Percentiles rank a stretch among this genome's conserved stretches.
These are phyloP conservation scores for Fraxinus cuspidata DNA, from an alignment of 257 asterid genomes.

Conservation along the genomic window DNA sequence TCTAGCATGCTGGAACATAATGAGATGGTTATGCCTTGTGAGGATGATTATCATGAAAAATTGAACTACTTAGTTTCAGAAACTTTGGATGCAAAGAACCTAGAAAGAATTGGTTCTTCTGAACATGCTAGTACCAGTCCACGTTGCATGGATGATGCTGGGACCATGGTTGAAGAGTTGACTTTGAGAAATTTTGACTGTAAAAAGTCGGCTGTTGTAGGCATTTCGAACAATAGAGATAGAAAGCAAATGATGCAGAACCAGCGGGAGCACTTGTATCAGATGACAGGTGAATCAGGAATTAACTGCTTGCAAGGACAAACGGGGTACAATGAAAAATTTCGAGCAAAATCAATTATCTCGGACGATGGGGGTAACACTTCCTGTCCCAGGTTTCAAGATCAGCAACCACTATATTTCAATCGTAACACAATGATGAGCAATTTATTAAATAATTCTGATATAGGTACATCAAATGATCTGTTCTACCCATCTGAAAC, in stretches of 20 bases:
- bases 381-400: conserved; percentile 52
- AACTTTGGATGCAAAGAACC: conserved; percentile 51
- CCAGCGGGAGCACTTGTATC: conserved; percentile 67
- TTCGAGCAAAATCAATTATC: conserved; percentile 43
- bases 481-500: conserved; percentile 55
- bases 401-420: conserved; percentile 34
- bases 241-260: conserved; percentile 42
- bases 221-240: conserved; percentile 56
- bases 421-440: conserved; percentile 31
- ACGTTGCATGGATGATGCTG: conserved; percentile 66
- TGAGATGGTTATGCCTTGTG: conserved; percentile 65
- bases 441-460: conserved; percentile 37
- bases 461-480: conserved; percentile 40
- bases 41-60: conserved; percentile 40
- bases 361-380: conserved; percentile 51
- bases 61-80: conserved; percentile 41
- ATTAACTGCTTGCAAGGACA: conserved; percentile 48
- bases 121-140: conserved; percentile 87
- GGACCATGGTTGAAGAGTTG: conserved; percentile 74
- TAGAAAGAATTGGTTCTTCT: conserved; percentile 75
- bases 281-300: conserved; percentile 58
- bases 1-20: conserved; percentile 54
- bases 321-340: conserved; percentile 52
- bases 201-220: conserved; percentile 55
- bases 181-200: conserved; percentile 61